Evolutionary conservation across 805 yeast species (phyloP), one percentile per base, ranked within the genome.

Genomic region (Candida vaughaniae): DNA sequence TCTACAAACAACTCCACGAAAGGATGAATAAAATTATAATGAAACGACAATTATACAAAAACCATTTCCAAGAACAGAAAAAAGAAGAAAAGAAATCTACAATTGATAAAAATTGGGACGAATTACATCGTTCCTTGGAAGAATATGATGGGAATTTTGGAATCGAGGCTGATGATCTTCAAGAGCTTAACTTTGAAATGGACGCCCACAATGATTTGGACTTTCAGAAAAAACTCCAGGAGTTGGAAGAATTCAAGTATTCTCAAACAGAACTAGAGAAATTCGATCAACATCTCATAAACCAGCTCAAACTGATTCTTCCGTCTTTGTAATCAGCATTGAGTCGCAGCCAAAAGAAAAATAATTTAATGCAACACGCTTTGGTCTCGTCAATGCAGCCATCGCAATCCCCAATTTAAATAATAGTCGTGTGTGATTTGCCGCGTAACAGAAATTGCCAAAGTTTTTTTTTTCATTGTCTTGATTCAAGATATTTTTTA

Each of bases 31-130:
- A 53, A 22, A 64, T 69, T 6, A 45, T 68, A 10, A 43, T 45
- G 15, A 74, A 69, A 46, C 55, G 77, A 31, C 39, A 53, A 16
- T 39, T 66, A 9, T 71, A 67, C 46, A 64, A 65, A 31, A 58
- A 62, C 12, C 55, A 62, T 36, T 53, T 64, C 20, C 53, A 48
- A 17, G 47, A 58, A 34, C 44, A 63, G 3, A 39, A 35, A n/a
- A 15, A 39, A n/a, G 38, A 35, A 10, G 8, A 34, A 9, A 3
- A 31, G 16, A 29, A 34, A 12, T 54, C 50, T 5, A 43, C 48
- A 6, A 45, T 64, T 5, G 62, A 62, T 20, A 33, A 58, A 9
- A 61, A 69, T 29, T 77, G 81, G 81, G 66, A 71, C 10, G 57
- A 58, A 30, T 55, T 74, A 14, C 70, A 75, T 41, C 47, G 55